A percentile compares a stretch with the other conserved stretches of the same genome.
phyloP scores from a whole-genome alignment of 208 protist species.

The Endotrypanum monterogeii region DNA sequence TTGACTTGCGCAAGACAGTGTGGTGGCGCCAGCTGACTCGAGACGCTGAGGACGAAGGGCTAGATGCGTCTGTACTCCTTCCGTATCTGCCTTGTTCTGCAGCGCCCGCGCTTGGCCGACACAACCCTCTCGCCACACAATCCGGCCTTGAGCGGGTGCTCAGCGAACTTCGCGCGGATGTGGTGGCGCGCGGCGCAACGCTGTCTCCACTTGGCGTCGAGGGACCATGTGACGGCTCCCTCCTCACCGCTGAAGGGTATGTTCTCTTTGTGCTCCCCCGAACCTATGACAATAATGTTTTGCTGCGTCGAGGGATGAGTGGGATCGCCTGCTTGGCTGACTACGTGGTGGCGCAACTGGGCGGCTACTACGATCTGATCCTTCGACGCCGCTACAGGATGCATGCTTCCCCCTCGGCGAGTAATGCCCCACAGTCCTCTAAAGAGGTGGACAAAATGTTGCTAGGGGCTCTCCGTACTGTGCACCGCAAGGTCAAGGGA shows the following conservation, averaged over 20 bases:
- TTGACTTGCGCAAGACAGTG: constrained; percentile 14
- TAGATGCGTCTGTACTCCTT: constrained; percentile 13
- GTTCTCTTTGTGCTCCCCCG: constrained; percentile 65
- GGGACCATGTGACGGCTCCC: constrained; percentile 5
- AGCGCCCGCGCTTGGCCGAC: not conserved
- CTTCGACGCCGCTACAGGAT: constrained; percentile 42
- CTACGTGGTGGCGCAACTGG: constrained; percentile 46
- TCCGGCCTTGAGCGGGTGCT: constrained; percentile 20
- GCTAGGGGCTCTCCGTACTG: not conserved
- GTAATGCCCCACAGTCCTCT: constrained; percentile 1
- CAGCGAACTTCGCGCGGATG: constrained; percentile 20
- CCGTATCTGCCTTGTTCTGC: constrained; percentile 26
- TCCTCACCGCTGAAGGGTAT: constrained; percentile 35
- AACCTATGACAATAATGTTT: constrained; percentile 31
- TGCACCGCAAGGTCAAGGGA: not conserved
- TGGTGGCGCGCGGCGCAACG: constrained; percentile 13
- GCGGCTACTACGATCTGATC: constrained; percentile 67
- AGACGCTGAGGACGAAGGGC: constrained; percentile 6
- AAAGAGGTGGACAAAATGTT: not conserved
- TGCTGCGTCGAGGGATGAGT: not conserved
- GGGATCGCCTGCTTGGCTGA: constrained; percentile 29
- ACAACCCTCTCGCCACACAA: constrained; percentile 20
- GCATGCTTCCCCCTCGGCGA: not conserved
- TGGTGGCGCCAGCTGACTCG: constrained; percentile 23
- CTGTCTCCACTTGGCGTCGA: not conserved